phyloP scores from a whole-genome alignment of 495 filamentous ascomycete genomes.

The Aspergillus affinis region DNA sequence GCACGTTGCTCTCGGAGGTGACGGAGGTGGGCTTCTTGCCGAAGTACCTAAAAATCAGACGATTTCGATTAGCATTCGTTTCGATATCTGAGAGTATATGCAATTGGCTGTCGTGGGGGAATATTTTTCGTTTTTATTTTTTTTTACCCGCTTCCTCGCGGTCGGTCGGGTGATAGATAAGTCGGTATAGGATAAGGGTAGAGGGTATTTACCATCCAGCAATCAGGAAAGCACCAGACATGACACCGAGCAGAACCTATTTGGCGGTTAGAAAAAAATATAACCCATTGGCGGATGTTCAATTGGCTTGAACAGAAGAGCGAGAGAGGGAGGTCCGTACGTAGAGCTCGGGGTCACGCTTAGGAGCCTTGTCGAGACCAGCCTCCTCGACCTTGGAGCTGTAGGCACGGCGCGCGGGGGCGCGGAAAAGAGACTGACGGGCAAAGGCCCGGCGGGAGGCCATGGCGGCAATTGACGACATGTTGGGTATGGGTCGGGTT shows the following conservation, averaged over 20 bases:
- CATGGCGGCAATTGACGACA: conserved; percentile 56
- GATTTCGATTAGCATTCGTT: conserved; percentile 17
- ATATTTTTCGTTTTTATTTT: background rate
- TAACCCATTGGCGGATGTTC: background rate
- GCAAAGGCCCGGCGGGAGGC: conserved; percentile 51
- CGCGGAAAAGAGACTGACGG: conserved; percentile 45
- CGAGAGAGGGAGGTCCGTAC: conserved; percentile 47
- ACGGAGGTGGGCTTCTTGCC: conserved; percentile 83
- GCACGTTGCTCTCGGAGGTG: conserved; percentile 76
- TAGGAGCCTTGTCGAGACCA: conserved; percentile 63
- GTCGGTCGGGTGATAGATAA: background rate
- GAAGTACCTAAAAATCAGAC: conserved; percentile 44
- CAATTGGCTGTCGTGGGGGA: conserved; percentile 6
- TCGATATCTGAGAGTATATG: background rate
- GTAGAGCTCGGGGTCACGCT: conserved; percentile 79
- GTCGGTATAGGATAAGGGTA: conserved; percentile 57
- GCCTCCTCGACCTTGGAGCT: conserved; percentile 49
- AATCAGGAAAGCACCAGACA: conserved; percentile 83
- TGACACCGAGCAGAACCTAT: conserved; percentile 86
- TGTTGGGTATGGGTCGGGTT: conserved; percentile 32
- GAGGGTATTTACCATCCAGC: conserved; percentile 69
- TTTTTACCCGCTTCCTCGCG: background rate
- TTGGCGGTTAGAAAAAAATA: conserved; percentile 15
- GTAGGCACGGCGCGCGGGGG: conserved; percentile 42
- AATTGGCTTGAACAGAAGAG: conserved; percentile 11